These are phyloP conservation scores for Dispira parvispora DNA, from an alignment of 192 early-diverging fungal species.

Conservation along the genomic window DNA sequence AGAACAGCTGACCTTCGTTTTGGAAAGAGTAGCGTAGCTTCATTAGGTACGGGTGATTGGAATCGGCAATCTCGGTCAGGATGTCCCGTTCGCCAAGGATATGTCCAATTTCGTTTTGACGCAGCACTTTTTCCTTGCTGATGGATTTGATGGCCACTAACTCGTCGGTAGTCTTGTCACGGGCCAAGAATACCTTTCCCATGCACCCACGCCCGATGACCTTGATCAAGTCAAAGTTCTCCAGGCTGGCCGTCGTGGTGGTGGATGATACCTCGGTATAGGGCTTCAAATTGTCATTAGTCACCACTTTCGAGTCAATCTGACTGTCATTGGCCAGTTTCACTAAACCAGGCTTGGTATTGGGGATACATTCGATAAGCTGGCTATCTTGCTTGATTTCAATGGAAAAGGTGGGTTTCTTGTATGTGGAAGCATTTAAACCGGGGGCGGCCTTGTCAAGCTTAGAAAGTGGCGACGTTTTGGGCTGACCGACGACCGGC, in stretches of 20 bases:
- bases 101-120: conserved; percentile 7
- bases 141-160: conserved; percentile 13
- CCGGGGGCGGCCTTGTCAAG: background rate
- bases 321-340: background rate
- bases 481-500: background rate
- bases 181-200: conserved; percentile 11
- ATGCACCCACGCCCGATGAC: conserved; percentile 12
- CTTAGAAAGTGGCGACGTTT: background rate
- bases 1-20: conserved; percentile 63
- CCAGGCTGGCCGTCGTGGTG: conserved; percentile 3
- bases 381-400: background rate
- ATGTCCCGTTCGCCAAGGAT: conserved; percentile 8
- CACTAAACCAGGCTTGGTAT: background rate
- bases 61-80: conserved; percentile 21
- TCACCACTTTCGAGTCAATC: background rate
- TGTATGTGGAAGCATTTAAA: background rate
- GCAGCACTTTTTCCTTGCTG: conserved; percentile 10
- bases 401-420: background rate
- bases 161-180: conserved; percentile 5
- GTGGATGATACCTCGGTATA: background rate
- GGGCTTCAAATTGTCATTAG: background rate
- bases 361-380: background rate
- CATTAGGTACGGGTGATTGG: conserved; percentile 84
- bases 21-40: conserved; percentile 89
- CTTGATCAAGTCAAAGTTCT: conserved; percentile 9